Base-by-base conservation (phyloP, 805 yeast species). In the Candida incommunis region DNA sequence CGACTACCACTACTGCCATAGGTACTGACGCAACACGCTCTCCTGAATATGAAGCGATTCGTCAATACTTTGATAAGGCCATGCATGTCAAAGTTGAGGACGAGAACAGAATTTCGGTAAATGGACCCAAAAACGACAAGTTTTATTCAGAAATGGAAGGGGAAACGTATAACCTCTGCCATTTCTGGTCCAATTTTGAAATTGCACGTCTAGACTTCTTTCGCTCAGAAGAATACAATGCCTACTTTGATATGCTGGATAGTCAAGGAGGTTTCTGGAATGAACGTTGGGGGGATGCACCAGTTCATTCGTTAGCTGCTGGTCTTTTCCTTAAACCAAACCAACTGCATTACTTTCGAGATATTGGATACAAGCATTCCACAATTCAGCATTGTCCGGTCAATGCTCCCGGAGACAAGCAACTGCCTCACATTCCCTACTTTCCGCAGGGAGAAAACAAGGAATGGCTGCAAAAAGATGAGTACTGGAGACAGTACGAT, bases 221-320 rank as follows among this genome's bases (percentile, higher is more conserved):
- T 68, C 68, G 72, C 40, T 75, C 82, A 21, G 70, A 73, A 3
- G 59, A 69, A 20, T 92, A 90, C 62, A 70, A 75, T 43, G 68
- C 68, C 22, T 88, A 79, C 59, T 85, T 84, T 60, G 64, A 77
- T 34, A 74, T 68, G 52, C 62, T 90, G 42, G 96, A 92, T 46
- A 43, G 61, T 4, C 65, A 77, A 3, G 85, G 88, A 9, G 96
- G 97, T 0, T 88, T 90, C 57, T 87, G 78, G 71, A 71, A 74
- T 45, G 96, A 92, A 60, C 67, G 98, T 56, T 90, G 97, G 97
- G 97, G 97, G 1, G 97, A 90, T 68, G 96, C 96, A 0, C 95
- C 96, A 0, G 78, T 90, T 3, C 96, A 87, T 60, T 80, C 96
- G 0, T 62, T 92, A 21, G 97, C 94, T 0, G 75, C 82, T 3